phyloP scores from a whole-genome alignment of 495 filamentous ascomycete species.

The Pyronema domesticum region DNA sequence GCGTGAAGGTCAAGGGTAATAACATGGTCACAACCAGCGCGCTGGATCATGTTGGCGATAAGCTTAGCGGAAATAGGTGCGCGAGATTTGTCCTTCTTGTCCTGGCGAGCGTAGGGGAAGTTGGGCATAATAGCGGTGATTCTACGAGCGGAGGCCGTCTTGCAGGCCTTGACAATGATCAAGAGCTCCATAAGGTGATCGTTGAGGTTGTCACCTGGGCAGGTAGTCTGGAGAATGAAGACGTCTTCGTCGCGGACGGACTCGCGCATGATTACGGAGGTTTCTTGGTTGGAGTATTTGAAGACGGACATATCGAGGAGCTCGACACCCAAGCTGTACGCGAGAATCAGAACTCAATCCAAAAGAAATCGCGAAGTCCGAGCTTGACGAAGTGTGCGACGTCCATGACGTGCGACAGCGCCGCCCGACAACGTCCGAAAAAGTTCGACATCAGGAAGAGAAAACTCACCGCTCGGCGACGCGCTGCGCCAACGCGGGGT shows the following conservation, averaged over 20 bases:
- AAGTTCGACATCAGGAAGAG: no score
- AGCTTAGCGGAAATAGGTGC: constrained; percentile 25
- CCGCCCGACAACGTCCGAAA: no score
- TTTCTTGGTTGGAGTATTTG: constrained; percentile 98
- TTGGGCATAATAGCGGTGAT: constrained; percentile 90
- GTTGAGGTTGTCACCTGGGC: constrained; percentile 92
- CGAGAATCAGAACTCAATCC: no score
- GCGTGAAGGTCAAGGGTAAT: constrained; percentile 47
- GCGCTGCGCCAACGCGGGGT: constrained; percentile 73
- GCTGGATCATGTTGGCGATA: constrained; percentile 27
- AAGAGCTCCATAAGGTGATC: constrained; percentile 96
- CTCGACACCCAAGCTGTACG: constrained; percentile 65
- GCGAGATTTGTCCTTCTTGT: constrained; percentile 80
- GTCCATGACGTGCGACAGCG: no score
- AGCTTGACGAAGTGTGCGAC: no score
- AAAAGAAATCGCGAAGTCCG: no score
- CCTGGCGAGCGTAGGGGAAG: constrained; percentile 92
- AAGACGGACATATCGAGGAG: constrained; percentile 84
- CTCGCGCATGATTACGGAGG: constrained; percentile 91
- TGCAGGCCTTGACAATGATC: constrained; percentile 97
- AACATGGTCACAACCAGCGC: constrained; percentile 35
- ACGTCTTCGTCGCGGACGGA: constrained; percentile 95
- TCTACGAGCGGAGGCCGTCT: constrained; percentile 74
- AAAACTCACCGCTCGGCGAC: constrained; percentile 65
- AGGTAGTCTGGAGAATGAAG: constrained; percentile 91